These are phyloP conservation scores for Fusarium sp. DNA, from an alignment of 2,329 filamentous ascomycete species.

Conservation along the genomic window DNA sequence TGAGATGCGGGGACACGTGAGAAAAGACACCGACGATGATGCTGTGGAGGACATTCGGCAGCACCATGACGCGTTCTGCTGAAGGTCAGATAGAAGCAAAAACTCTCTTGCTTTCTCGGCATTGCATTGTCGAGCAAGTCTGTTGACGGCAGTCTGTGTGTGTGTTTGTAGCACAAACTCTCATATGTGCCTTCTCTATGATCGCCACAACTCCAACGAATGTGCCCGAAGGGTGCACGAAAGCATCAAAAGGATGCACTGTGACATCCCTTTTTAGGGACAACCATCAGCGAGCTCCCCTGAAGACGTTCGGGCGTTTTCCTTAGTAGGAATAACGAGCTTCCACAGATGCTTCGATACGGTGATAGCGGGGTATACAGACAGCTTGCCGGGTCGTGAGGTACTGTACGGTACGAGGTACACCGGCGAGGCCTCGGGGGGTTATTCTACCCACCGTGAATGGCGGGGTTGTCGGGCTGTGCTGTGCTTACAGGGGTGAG, in stretches of 20 bases:
- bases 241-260: conserved; percentile 12
- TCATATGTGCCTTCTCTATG: conserved; percentile 2
- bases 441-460: conserved; percentile 25
- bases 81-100: conserved; percentile 21
- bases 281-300: conserved; percentile 24
- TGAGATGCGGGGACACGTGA: conserved; percentile 48
- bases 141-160: conserved; percentile 2
- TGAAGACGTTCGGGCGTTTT: conserved; percentile 37
- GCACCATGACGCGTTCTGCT: conserved; percentile 41
- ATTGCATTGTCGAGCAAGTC: conserved; percentile 9
- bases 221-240: conserved; percentile 13
- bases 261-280: conserved; percentile 23
- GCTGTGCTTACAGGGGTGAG: conserved; percentile 28
- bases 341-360: conserved; percentile 45
- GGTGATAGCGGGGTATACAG: conserved; percentile 45
- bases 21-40: conserved; percentile 38
- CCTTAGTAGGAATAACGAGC: conserved; percentile 43
- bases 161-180: conserved; percentile 24
- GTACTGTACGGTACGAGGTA: background rate
- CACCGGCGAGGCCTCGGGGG: conserved; percentile 19
- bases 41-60: conserved; percentile 34
- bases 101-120: conserved; percentile 20
- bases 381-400: conserved; percentile 33
- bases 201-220: conserved; percentile 15
- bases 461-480: conserved; percentile 42